Evolutionary conservation across 108 stramenopile genomes (phyloP), one percentile per base, ranked within the genome.

Genomic region (Skeletonema grethae): DNA sequence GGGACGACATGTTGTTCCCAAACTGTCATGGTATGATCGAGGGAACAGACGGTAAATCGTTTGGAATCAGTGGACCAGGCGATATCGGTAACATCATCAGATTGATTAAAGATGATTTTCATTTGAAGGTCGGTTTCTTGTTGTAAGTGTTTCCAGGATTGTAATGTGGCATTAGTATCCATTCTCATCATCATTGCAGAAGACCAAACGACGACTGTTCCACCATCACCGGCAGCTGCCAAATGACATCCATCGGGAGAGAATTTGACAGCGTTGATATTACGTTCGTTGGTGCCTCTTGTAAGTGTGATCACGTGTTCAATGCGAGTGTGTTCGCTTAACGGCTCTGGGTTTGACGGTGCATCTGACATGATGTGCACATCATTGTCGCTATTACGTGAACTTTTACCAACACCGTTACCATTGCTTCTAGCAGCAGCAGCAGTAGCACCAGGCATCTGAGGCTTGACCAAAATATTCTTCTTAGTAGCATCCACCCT

Each of bases 151-250:
- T 69, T 70, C 86, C 88, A 85, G 59, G 65, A 87, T 57, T 87
- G 79, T 8, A 76, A 67, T 9, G 80, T 82, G 67, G 75, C 77
- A 61, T 69, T 65, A 57, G 68, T 82, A 8, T 81, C n/a, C 16
- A 43, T n/a, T 12, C 15, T 41, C 1, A 43, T 9, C 1, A 43
- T 9, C 22, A 25, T 41, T 36, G 68, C 16, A 15, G 83, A 82
- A 15, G 83, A 82, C 82, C 82, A 92, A 12, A 92, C 61, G 1
- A 92, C 75, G 35, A 91, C 82, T 8, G 80, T 74, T 3, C 97
- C 97, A 7, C 90, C 80, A 61, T 97, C 96, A 41, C 94, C 86
- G 11, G 92, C 95, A 34, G 94, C 88, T 30, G 93, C 95, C 60
- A 98, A 75, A 75, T 90, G 86, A 36, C 79, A 68, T 7, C 94